Base-by-base conservation (phyloP, 768 basidiomycete genomes). In the Naganishia onofrii region DNA sequence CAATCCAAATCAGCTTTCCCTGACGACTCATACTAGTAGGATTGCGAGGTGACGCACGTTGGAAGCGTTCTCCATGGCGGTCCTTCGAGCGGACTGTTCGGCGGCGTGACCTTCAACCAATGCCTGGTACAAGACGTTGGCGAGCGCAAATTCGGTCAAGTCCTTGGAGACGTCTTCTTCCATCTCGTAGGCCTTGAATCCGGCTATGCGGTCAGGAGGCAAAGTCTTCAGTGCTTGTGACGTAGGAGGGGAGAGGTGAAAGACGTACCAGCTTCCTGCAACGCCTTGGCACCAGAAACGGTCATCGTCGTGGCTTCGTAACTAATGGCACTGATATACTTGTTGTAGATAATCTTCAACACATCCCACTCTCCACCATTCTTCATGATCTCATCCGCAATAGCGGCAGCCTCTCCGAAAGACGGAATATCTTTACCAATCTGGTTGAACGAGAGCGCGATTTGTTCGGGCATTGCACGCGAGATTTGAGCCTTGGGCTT, bases 31-130 rank as follows among this genome's bases (percentile, higher is more conserved):
- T 2, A 19, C 46, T 32, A 38, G 2, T 3, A 6, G 21, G 4
- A 23, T 74, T 77, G 58, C 73, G 79, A 51, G 5, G 15, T 8
- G 48, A 51, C 60, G 23, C 60, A 63, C 79, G 79, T 99, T 99
- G 74, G 94, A 93, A 57, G 95, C 95, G 79, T 93, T 98, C 87
- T 98, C 96, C 96, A 99, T 99, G 78, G 96, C 96, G 75, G 95
- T 97, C 75, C 95, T 90, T 82, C 95, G 88, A 64, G 73, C 73
- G 69, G 77, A 81, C 71, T 82, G 90, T 83, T 97, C 95, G 77
- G 94, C 93, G 63, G 95, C 95, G 81, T 97, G 93, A 67, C 88
- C 90, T 83, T 99, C 95, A 29, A 91, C 89, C 54, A 99, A 89
- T 63, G 93, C 88, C 74, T 93, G 89, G 82, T 88, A 98, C 84